A percentile compares a stretch with the other conserved stretches of the same genome.
Evolutionary conservation across 148 eudicot species (phyloP).

Genomic region (Mesembryanthemum crystallinum): DNA sequence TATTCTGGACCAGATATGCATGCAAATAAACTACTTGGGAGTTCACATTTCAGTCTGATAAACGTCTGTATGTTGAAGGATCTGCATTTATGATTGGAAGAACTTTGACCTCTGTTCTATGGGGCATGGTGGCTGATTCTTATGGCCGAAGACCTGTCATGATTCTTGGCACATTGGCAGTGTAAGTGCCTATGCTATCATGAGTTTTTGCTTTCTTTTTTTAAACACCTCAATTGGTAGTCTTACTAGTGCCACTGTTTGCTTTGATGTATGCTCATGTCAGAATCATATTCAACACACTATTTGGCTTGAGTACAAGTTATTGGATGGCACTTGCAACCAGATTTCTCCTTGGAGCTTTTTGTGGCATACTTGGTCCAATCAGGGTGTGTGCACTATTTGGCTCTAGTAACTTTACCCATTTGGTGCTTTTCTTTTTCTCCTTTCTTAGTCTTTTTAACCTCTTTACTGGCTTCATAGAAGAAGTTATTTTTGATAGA

Average conservation of each 20-base stretch:
- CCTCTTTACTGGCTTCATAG: too few relatives aligned
- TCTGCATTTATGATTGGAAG: slow-evolving; percentile 76
- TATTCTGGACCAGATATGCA: neutral
- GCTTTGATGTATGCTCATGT: too few relatives aligned
- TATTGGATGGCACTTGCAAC: slow-evolving; percentile 67
- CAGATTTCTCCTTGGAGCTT: slow-evolving; percentile 69
- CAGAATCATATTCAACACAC: slow-evolving; percentile 59
- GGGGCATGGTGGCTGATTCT: slow-evolving; percentile 72
- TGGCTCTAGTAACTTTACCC: neutral
- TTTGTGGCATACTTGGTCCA: slow-evolving; percentile 61
- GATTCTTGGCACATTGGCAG: slow-evolving; percentile 45
- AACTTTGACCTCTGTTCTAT: slow-evolving; percentile 62
- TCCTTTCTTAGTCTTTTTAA: too few relatives aligned
- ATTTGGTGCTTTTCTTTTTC: too few relatives aligned
- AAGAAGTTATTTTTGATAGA: neutral
- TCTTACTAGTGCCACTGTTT: neutral
- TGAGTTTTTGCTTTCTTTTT: neutral
- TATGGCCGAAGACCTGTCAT: slow-evolving; percentile 70
- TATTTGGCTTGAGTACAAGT: slow-evolving; percentile 67
- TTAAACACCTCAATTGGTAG: neutral
- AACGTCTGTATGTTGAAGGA: slow-evolving; percentile 40
- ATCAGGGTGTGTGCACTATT: slow-evolving; percentile 45
- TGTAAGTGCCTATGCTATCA: slow-evolving; percentile 35
- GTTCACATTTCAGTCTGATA: slow-evolving; percentile 4
- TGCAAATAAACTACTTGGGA: neutral